A percentile compares a stretch with the other conserved stretches of the same genome.
Evolutionary conservation across 768 basidiomycete genomes (phyloP).

Genomic region (Sporobolomyces phaffii): DNA sequence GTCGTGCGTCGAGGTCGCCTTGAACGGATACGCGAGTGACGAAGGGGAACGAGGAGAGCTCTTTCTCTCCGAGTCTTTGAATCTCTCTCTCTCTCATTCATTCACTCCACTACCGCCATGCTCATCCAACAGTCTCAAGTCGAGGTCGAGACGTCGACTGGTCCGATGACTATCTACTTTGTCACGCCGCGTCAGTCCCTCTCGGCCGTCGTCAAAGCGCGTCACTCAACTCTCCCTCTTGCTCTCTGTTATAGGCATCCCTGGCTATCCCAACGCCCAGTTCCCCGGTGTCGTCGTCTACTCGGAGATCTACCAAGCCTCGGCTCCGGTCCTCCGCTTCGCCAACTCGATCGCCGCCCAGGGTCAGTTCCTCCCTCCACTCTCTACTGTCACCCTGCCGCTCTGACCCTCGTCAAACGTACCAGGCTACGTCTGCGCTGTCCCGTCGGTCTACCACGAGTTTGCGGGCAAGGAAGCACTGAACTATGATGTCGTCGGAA

Average conservation of each 20-base stretch:
- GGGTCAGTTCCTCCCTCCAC: conserved; percentile 20
- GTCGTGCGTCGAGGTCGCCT: background rate
- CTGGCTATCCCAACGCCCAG: conserved; percentile 48
- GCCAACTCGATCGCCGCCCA: conserved; percentile 45
- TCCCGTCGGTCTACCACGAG: conserved; percentile 65
- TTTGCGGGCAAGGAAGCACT: conserved; percentile 83
- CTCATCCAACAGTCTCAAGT: conserved; percentile 47
- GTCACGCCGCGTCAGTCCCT: conserved; percentile 42
- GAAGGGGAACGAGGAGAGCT: no score
- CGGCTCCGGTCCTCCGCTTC: conserved; percentile 38
- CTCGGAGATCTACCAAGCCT: conserved; percentile 40
- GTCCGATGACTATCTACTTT: conserved; percentile 47
- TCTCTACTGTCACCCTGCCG: no score
- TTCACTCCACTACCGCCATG: conserved; percentile 34
- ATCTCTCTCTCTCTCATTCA: conserved; percentile 2
- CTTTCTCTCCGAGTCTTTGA: background rate
- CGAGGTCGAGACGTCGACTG: conserved; percentile 45
- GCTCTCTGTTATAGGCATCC: conserved; percentile 45
- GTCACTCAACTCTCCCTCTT: conserved; percentile 2
- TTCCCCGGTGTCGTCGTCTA: conserved; percentile 46
- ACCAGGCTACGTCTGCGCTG: conserved; percentile 44
- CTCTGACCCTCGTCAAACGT: background rate
- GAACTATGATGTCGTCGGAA: conserved; percentile 77
- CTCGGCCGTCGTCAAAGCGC: background rate
- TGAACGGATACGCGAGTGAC: background rate